These are phyloP conservation scores for Jamesozyma gamospora DNA, from an alignment of 805 yeast species.

Conservation along the genomic window DNA sequence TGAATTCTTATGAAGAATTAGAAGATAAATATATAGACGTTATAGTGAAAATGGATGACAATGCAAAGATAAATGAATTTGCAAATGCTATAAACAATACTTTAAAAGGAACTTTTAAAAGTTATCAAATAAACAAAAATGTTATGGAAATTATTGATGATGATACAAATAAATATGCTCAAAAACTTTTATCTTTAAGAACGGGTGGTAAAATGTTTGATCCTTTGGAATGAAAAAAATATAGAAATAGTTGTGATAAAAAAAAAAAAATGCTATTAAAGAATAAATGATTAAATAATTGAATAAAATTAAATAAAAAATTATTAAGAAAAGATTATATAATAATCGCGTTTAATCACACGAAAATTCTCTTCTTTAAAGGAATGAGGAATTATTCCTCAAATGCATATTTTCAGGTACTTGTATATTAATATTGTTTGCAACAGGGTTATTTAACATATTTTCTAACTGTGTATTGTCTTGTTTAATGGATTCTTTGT, in stretches of 20 bases:
- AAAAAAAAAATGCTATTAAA: not conserved
- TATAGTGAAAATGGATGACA: constrained; percentile 51
- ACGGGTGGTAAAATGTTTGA: constrained; percentile 23
- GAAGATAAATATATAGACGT: constrained; percentile 58
- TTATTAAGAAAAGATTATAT: not conserved
- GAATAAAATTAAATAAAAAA: not conserved
- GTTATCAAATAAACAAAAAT: constrained; percentile 41
- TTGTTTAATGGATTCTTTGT: constrained; percentile 7
- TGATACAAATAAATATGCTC: constrained; percentile 37
- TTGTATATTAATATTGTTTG: not conserved
- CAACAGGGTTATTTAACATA: constrained; percentile 2
- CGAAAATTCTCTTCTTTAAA: not conserved
- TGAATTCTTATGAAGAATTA: constrained; percentile 56
- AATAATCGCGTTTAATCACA: no score
- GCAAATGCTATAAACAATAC: constrained; percentile 51
- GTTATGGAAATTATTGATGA: constrained; percentile 44
- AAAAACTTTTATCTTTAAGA: constrained; percentile 24
- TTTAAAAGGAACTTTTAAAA: constrained; percentile 51
- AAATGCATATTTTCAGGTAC: not conserved
- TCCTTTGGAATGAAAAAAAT: not conserved
- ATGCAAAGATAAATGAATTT: constrained; percentile 56
- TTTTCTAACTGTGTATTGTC: constrained; percentile 11
- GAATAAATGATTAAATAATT: not conserved
- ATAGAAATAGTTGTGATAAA: not conserved
- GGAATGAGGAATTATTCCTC: not conserved